Evolutionary conservation across 78 protist genomes (phyloP), one percentile per base, ranked within the genome.

Genomic region (Corallochytrium limacisporum): DNA sequence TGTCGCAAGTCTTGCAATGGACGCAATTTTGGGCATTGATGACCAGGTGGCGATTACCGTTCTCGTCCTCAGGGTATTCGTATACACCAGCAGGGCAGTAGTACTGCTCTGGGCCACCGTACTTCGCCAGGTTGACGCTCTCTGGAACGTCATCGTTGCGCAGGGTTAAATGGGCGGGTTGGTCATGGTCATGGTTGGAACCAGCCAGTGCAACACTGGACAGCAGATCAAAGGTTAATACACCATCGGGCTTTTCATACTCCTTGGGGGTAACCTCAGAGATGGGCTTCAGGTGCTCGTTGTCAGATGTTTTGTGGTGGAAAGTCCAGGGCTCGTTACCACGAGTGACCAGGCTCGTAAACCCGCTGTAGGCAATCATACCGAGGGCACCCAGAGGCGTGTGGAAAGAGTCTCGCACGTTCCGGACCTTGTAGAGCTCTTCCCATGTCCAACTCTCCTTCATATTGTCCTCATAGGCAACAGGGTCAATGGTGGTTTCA

Each of bases 41-140:
- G 42, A 57, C 74, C 2, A 91, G 87, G 42, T 57, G 42, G 37
- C 43, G 44, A 57, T 51, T 38, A 12, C 77, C 75, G 53, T 73
- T 37, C n/a, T 56, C 79, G 48, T 43, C 39, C 10, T 76, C 78
- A 5, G 35, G 15, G 10, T 69, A 91, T 75, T 91, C 94, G 78
- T 92, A 94, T 26, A 94, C 98, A 46, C 91, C 87, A 2, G 98
- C 98, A 18, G 98, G 98, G 77, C 98, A 94, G 82, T 73, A 94
- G 56, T 92, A 79, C 40, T 66, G 65, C 66, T 77, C 91, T 5
- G 93, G 91, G 7, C 86, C 91, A 10, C 44, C 94, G 61, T 75
- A 90, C 13, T 69, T 37, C 48, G 81, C 74, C 20, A 72, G 69
- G 50, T 85, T 87, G 49, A 68, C 50, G 24, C 72, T 31, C 4